Evolutionary conservation across 2,329 filamentous ascomycete genomes (phyloP).

Genomic region (Alternaria burnsii): DNA sequence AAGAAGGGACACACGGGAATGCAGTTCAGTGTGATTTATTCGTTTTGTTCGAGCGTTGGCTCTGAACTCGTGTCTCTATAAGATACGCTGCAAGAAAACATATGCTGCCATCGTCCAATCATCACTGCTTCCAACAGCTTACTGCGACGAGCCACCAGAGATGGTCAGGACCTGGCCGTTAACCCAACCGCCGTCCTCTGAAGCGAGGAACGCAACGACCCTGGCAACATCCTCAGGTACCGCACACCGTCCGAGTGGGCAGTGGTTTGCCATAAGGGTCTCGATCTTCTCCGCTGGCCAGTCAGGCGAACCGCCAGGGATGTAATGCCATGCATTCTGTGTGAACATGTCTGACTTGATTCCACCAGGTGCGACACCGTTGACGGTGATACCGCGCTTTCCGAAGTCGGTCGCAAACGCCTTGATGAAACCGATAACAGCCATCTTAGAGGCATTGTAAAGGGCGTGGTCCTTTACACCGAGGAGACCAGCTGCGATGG

Average conservation of each 20-base stretch:
- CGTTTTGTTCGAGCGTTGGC: constrained; percentile 12
- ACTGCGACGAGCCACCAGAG: constrained; percentile 53
- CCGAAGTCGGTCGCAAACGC: constrained; percentile 77
- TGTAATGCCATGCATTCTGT: constrained; percentile 66
- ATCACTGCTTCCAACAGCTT: constrained; percentile 7
- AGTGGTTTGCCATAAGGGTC: constrained; percentile 59
- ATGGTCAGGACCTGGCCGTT: constrained; percentile 54
- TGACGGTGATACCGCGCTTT: constrained; percentile 72
- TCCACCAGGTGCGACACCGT: constrained; percentile 75
- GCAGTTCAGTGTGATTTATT: neutral
- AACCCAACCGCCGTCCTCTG: constrained; percentile 53
- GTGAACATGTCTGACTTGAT: constrained; percentile 83
- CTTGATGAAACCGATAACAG: constrained; percentile 76
- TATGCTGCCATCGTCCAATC: neutral
- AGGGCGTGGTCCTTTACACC: constrained; percentile 76
- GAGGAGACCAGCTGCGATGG: constrained; percentile 72
- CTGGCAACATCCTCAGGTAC: constrained; percentile 56
- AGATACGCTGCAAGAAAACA: constrained; percentile 4
- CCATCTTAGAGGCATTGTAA: constrained; percentile 76
- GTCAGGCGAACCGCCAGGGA: constrained; percentile 59
- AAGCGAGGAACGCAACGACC: constrained; percentile 53
- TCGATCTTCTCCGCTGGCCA: constrained; percentile 61
- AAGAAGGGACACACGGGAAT: neutral
- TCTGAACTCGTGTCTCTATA: neutral
- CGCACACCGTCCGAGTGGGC: constrained; percentile 59